Percentiles rank a stretch among this genome's conserved stretches.
These are phyloP conservation scores for Simmondsia chinensis DNA, from an alignment of 148 eudicot genomes.

Conservation along the genomic window DNA sequence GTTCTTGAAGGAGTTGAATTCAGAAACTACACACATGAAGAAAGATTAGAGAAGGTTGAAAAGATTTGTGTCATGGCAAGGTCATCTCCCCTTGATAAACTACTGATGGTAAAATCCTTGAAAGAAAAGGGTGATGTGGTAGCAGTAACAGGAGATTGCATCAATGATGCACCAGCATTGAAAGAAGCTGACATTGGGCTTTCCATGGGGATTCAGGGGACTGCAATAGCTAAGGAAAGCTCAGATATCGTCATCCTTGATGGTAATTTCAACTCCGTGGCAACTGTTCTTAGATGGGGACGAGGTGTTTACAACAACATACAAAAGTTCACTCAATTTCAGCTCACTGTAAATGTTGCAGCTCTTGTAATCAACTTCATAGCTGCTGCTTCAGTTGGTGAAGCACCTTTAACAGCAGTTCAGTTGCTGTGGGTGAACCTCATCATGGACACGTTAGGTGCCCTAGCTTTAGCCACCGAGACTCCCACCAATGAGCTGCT, in stretches of 20 bases:
- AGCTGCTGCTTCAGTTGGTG: constrained; percentile 48
- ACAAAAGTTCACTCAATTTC: constrained; percentile 53
- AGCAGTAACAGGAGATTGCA: constrained; percentile 53
- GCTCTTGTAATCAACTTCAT: constrained; percentile 47
- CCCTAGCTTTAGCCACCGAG: constrained; percentile 52
- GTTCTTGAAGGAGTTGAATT: constrained; percentile 44
- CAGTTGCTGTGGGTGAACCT: no score
- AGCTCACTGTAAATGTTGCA: constrained; percentile 53
- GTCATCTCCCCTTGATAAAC: no score
- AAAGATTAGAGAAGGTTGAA: constrained; percentile 26
- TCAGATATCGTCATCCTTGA: no score
- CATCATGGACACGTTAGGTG: constrained; percentile 56
- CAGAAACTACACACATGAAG: constrained; percentile 35
- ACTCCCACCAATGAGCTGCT: constrained; percentile 40
- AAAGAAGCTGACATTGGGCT: constrained; percentile 63
- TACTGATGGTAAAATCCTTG: constrained; percentile 48
- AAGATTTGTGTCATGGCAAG: constrained; percentile 49
- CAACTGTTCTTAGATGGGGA: constrained; percentile 41
- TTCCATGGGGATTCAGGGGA: constrained; percentile 64
- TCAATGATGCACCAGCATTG: constrained; percentile 49
- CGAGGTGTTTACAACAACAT: constrained; percentile 50
- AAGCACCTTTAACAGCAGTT: constrained; percentile 45
- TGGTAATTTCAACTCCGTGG: constrained; percentile 43
- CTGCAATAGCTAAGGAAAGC: constrained; percentile 49
- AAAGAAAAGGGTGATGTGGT: constrained; percentile 51